These are phyloP conservation scores for Pholiota molesta DNA, from an alignment of 768 basidiomycete genomes.

Conservation along the genomic window DNA sequence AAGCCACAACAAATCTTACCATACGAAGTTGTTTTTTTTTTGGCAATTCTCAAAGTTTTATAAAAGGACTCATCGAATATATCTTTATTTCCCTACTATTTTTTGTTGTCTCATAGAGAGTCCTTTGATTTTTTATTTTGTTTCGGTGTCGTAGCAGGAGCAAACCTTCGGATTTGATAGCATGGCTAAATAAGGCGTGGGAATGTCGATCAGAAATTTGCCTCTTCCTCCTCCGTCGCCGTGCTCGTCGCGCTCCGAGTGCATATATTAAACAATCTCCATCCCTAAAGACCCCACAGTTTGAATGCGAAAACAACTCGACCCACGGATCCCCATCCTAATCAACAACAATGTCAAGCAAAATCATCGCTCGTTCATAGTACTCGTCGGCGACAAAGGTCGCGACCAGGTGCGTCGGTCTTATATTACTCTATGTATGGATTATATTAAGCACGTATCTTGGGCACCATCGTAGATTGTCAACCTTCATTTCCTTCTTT, in stretches of 20 bases:
- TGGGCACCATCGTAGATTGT: conserved; percentile 63
- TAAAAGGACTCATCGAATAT: too few species aligned
- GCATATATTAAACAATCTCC: background rate
- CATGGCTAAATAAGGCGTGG: conserved; percentile 6
- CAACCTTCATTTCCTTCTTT: conserved; percentile 93
- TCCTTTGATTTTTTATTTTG: too few species aligned
- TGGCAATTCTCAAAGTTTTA: too few species aligned
- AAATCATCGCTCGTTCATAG: conserved; percentile 94
- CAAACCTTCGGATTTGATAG: too few species aligned
- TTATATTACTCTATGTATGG: background rate
- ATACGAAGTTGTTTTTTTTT: too few species aligned
- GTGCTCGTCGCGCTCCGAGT: background rate
- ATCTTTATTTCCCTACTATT: too few species aligned
- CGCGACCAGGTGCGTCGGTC: conserved; percentile 76
- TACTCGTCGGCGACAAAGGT: conserved; percentile 93
- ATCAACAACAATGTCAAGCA: conserved; percentile 93
- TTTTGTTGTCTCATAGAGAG: too few species aligned
- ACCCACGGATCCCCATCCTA: conserved; percentile 89
- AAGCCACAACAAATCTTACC: too few species aligned
- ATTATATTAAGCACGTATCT: background rate
- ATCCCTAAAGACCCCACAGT: background rate
- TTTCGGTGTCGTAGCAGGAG: too few species aligned
- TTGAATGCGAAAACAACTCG: conserved; percentile 83
- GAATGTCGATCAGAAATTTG: conserved; percentile 20
- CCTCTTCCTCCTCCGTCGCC: background rate